Evolutionary conservation across 2,329 filamentous ascomycete genomes (phyloP).

Genomic region (Trichoderma asperellum): DNA sequence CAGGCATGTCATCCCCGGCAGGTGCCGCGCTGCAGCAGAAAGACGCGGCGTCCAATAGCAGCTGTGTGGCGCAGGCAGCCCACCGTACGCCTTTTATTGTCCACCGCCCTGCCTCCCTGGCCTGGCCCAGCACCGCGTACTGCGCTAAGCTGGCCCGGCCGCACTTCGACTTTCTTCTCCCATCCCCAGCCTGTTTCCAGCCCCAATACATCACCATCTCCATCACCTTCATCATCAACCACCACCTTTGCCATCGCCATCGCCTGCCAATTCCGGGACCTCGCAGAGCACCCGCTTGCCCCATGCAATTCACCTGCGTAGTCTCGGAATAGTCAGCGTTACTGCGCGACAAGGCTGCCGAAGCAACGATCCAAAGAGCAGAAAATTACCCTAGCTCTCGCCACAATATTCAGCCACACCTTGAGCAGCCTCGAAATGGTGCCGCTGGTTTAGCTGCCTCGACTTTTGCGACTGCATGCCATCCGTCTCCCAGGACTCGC

Average conservation of each 20-base stretch:
- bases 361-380: neutral
- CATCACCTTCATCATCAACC: constrained; percentile 12
- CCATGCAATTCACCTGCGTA: constrained; percentile 13
- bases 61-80: constrained; percentile 21
- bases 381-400: constrained; percentile 45
- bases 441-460: constrained; percentile 36
- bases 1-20: constrained; percentile 24
- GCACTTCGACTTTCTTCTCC: constrained; percentile 27
- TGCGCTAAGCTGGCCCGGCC: constrained; percentile 14
- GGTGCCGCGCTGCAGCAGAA: constrained; percentile 10
- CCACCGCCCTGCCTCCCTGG: constrained; percentile 15
- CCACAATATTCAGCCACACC: constrained; percentile 52
- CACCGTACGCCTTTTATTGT: constrained; percentile 24
- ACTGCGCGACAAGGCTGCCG: constrained; percentile 11
- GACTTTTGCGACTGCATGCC: constrained; percentile 28
- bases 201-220: constrained; percentile 17
- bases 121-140: constrained; percentile 13
- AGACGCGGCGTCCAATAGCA: constrained; percentile 16
- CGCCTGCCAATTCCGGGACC: constrained; percentile 11
- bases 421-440: constrained; percentile 44
- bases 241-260: constrained; percentile 18
- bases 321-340: constrained; percentile 1
- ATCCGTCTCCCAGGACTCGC: constrained; percentile 17
- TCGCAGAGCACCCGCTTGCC: constrained; percentile 12
- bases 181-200: constrained; percentile 29